Evolutionary conservation across 2,329 filamentous ascomycete genomes (phyloP).

Genomic region (Paraphoma sp.): DNA sequence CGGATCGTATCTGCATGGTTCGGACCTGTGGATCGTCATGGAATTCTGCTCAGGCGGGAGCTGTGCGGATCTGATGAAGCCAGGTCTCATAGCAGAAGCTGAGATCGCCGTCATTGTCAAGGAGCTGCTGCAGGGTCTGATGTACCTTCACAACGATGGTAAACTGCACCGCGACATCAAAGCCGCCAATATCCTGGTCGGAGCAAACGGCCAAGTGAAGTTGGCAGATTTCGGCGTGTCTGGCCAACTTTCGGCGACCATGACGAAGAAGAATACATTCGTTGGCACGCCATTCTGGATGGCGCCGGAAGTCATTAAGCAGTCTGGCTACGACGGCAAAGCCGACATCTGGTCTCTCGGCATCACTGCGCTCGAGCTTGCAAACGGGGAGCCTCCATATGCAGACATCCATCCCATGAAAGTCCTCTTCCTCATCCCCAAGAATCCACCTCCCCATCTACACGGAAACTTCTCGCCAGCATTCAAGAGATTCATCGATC

Average conservation of each 20-base stretch:
- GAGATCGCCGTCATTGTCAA: constrained; percentile 96
- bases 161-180: constrained; percentile 98
- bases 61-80: constrained; percentile 94
- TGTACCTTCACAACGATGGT: constrained; percentile 93
- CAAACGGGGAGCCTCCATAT: constrained; percentile 91
- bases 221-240: constrained; percentile 97
- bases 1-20: constrained; percentile 94
- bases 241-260: constrained; percentile 92
- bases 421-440: constrained; percentile 93
- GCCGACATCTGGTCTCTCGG: constrained; percentile 97
- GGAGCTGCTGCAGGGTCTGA: constrained; percentile 86
- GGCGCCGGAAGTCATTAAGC: constrained; percentile 98
- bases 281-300: constrained; percentile 99
- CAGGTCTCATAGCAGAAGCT: constrained; percentile 87
- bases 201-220: constrained; percentile 93
- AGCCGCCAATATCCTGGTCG: constrained; percentile 90
- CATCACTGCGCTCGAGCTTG: constrained; percentile 91
- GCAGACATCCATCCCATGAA: constrained; percentile 99
- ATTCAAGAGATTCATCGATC: constrained; percentile 59
- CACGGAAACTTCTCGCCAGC: constrained; percentile 55
- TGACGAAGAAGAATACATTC: constrained; percentile 99
- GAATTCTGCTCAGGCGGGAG: constrained; percentile 97
- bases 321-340: constrained; percentile 97
- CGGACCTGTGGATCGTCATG: constrained; percentile 99
- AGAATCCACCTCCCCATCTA: constrained; percentile 84